Evolutionary conservation across 768 basidiomycete genomes (phyloP).

Genomic region (Lactarius vividus): DNA sequence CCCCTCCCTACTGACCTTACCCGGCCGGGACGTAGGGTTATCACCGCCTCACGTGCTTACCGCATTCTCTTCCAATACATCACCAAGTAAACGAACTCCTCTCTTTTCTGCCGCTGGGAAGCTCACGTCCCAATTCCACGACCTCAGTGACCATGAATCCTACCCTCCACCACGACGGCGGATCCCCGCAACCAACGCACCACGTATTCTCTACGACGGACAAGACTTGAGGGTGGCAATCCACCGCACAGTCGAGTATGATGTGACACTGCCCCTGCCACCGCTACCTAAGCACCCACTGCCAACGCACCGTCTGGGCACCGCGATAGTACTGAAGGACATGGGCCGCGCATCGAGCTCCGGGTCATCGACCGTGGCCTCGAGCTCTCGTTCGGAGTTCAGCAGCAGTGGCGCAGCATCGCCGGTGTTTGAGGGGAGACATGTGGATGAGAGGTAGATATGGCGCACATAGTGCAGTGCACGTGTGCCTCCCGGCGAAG

Average conservation of each 20-base stretch:
- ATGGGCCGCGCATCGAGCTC: neutral
- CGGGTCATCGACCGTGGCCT: neutral
- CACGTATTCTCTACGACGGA: neutral
- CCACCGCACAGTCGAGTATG: constrained; percentile 16
- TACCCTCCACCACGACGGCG: constrained; percentile 8
- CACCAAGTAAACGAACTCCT: neutral
- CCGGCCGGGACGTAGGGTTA: constrained; percentile 7
- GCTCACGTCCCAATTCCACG: neutral
- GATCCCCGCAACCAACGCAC: neutral
- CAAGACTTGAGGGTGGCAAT: constrained; percentile 15
- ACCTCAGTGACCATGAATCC: neutral
- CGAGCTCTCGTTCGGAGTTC: neutral
- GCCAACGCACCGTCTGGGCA: neutral
- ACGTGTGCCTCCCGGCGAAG: neutral
- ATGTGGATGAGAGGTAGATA: neutral
- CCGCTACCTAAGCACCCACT: constrained; percentile 5
- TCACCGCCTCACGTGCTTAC: constrained; percentile 15
- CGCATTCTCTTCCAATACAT: constrained; percentile 23
- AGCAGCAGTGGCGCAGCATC: neutral
- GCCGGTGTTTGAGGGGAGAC: neutral
- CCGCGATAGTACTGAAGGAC: neutral
- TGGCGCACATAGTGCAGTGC: neutral
- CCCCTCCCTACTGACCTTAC: neutral
- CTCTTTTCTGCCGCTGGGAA: neutral
- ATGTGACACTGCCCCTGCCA: neutral